Base-by-base conservation (phyloP, 2,329 filamentous ascomycete genomes). In the Aspergillus fructus region DNA sequence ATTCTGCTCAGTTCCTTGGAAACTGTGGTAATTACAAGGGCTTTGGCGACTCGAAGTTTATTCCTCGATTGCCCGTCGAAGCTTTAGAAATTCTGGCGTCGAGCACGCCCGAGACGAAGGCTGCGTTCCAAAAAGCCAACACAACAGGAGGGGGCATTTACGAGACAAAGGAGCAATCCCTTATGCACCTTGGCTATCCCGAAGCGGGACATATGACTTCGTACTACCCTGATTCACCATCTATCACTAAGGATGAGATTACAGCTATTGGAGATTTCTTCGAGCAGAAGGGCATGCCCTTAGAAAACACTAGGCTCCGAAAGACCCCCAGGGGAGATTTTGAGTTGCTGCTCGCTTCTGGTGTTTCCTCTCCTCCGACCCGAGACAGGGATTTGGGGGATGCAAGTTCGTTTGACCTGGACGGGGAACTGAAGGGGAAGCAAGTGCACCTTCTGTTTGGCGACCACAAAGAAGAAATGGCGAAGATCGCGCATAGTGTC, bases 1-100 rank as follows among this genome's bases (percentile, higher is more conserved):
- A 93, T 72, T 82, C 89, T 7, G 85, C 84, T 30, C 89, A 91
- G 74, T 92, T 94, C 73, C 79, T 94, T 3, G 89, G 89, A 45
- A 94, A 93, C 70, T 82, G 82, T 60, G 89, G 91, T 62, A 94
- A 94, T 74, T 94, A 93, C 78, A 93, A 93, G 78, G 89, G 89
- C 65, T 93, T 93, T 67, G 91, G 91, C 43, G 90, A 94, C 74
- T 85, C 88, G 66, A 94, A 94, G 71, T 93, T 94, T 70, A 83
- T 94, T 56, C 90, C 90, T 2, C 82, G 89, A 64, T 85, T 89
- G 67, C 79, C 82, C 6, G 82, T 86, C 64, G 82, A 84, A 58
- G 83, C 81, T 5, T 82, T 93, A 59, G 81, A 84, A 50, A 83
- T 87, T 59, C 79, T 93, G 34, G 87, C 88, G 45, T 79, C 81